Evolutionary conservation across 805 yeast species (phyloP), one percentile per base, ranked within the genome.

Genomic region (Wickerhamiella musiphila): DNA sequence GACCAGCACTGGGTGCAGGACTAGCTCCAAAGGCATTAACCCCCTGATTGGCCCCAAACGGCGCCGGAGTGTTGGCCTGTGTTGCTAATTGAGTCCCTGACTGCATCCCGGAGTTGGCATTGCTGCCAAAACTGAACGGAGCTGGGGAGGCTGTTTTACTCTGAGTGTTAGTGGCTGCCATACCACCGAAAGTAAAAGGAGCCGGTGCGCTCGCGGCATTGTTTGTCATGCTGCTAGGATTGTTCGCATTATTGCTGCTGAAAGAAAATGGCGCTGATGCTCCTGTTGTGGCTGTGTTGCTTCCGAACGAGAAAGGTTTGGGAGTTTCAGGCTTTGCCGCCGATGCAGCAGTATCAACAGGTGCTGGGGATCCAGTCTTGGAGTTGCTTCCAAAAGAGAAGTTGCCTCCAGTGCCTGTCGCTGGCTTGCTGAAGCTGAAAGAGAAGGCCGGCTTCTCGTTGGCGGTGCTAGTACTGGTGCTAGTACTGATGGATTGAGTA

Each of bases 221-320:
- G n/a, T n/a, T n/a, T n/a, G n/a, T n/a, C n/a, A n/a, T n/a, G n/a
- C n/a, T n/a, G n/a, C n/a, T n/a, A n/a, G n/a, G n/a, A n/a, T n/a
- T n/a, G n/a, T n/a, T n/a, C n/a, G n/a, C n/a, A 11, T n/a, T 24
- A 23, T 6, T 23, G 30, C 29, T 17, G 20, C 13, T 19, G 21
- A 13, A 16, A 26, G 3, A 14, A 21, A 14, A 19, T 18, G 12
- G 29, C 18, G 21, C 29, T 26, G 18, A 16, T 13, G 19, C 19
- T 10, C 13, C 20, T n/a, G 29, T 4, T 7, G 23, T 17, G 13
- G 22, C 9, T 10, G 15, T 10, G 17, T 28, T 28, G 23, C 23
- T 28, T 6, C 31, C 34, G 12, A 30, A 29, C 22, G 39, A 12
- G 28, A 33, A 29, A 18, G 28, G 20, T 16, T 22, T 5, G 6